phyloP scores from a whole-genome alignment of 2,329 filamentous ascomycete genomes.

The Geosmithia flava region DNA sequence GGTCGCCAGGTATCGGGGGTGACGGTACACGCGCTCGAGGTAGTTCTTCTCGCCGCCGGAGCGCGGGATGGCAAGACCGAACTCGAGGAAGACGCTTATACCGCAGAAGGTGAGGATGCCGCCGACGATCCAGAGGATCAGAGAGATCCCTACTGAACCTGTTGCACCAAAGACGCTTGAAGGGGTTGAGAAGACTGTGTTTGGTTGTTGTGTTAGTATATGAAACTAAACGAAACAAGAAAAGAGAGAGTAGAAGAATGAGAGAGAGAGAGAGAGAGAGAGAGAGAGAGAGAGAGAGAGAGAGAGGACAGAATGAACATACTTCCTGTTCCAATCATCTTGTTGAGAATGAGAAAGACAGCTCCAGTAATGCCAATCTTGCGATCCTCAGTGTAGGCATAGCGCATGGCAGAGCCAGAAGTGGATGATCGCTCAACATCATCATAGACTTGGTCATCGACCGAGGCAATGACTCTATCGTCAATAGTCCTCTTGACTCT shows the following conservation, averaged over 20 bases:
- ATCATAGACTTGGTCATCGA: neutral
- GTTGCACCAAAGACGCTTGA: conserved; percentile 38
- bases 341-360: conserved; percentile 42
- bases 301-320: conserved; percentile 7
- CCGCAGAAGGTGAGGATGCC: conserved; percentile 45
- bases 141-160: conserved; percentile 28
- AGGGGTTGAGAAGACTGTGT: conserved; percentile 39
- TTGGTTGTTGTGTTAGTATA: neutral
- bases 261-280: neutral
- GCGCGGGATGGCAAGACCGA: conserved; percentile 47
- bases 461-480: too few species aligned
- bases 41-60: conserved; percentile 57
- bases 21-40: conserved; percentile 48
- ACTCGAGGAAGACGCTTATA: conserved; percentile 50
- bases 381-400: conserved; percentile 23
- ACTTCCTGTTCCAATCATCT: conserved; percentile 48
- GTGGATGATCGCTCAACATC: neutral
- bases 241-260: neutral
- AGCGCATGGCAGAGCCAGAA: conserved; percentile 26
- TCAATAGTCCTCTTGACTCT: too few species aligned
- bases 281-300: neutral
- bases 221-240: too few species aligned
- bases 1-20: conserved; percentile 44
- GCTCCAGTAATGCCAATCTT: conserved; percentile 41
- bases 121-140: conserved; percentile 20